Base-by-base conservation (phyloP, 306 rosid genomes). In the Biancaea sappan region DNA sequence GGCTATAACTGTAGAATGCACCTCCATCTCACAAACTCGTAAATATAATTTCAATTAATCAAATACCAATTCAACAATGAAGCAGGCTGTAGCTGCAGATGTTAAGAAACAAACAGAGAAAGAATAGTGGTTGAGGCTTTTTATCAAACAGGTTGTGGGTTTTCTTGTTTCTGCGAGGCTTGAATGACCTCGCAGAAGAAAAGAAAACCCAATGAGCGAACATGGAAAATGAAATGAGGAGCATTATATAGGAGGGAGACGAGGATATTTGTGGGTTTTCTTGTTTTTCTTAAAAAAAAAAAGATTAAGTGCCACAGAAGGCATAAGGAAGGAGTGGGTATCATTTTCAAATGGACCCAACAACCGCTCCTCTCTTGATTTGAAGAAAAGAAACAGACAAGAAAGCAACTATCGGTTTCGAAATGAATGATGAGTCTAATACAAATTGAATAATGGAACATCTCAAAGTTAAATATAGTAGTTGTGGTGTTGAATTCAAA, bases 111-210 rank as follows among this genome's bases (percentile, higher is more conserved):
- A n/a, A 74, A 52, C 48, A 16, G 24, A 24, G 44, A 34, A 6
- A 56, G 11, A 24, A 7, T 13, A 28, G 0, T 12, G 14, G 35
- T 10, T n/a, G 52, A 15, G 28, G 25, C 18, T 4, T 66, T 58
- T 38, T 25, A 26, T 11, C 4, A 11, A 47, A 5, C 16, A 18
- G 13, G 8, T 57, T n/a, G 46, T 26, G 81, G 81, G 79, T 75
- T 84, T 80, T 82, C 78, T 80, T 75, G 62, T 64, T 77, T 69
- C 83, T 87, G 47, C 75, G 81, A 82, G 87, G 84, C 32, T 72
- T 44, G 13, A 0, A 16, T 5, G 4, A 66, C 84, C 90, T 86
- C 86, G 81, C 77, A 79, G 82, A 73, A 79, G 80, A 76, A 66
- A 69, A 87, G 79, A 76, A 76, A 85, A 73, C 91, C 80, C 77